Conservation (phyloP, 805 yeast species). For the Sugiyamaella smithiae region DNA sequence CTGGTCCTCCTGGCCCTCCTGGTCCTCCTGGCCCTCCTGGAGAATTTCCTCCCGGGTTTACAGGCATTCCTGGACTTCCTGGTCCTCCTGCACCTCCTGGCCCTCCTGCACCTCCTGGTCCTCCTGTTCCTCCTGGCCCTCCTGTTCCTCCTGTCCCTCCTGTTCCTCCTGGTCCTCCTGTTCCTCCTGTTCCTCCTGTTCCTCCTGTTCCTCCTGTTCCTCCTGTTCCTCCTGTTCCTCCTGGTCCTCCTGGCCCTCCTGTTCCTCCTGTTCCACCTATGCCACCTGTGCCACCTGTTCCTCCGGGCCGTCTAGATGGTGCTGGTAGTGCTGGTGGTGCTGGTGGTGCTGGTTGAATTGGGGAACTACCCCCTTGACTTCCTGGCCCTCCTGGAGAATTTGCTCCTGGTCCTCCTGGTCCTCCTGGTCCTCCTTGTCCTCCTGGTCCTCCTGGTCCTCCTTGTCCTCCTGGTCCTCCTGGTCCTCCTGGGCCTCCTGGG, state of each 20-base stretch:
- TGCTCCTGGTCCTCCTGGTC: constrained; percentile 5
- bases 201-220: constrained; percentile 4
- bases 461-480: constrained; percentile 8
- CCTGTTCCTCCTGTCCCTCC: constrained; percentile 7
- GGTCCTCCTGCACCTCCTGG: constrained; percentile 7
- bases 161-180: neutral
- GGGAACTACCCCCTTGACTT: constrained; percentile 1
- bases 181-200: constrained; percentile 4
- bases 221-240: constrained; percentile 6
- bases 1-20: constrained; percentile 5
- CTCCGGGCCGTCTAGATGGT: constrained; percentile 1
- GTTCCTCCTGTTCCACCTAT: constrained; percentile 1
- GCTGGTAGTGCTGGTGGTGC: constrained; percentile 11
- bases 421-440: constrained; percentile 4
- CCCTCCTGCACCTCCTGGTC: constrained; percentile 11
- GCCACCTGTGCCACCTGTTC: neutral
- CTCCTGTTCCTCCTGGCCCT: constrained; percentile 4
- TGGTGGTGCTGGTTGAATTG: neutral
- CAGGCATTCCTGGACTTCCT: neutral
- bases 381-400: neutral
- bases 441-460: constrained; percentile 7
- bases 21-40: constrained; percentile 9
- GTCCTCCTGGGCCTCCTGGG: constrained; percentile 11
- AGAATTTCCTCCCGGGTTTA: neutral
- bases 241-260: constrained; percentile 6